Percentiles rank a stretch among this genome's conserved stretches.
phyloP scores from a whole-genome alignment of 768 basidiomycete genomes.

The Lanmaoa rubissima region DNA sequence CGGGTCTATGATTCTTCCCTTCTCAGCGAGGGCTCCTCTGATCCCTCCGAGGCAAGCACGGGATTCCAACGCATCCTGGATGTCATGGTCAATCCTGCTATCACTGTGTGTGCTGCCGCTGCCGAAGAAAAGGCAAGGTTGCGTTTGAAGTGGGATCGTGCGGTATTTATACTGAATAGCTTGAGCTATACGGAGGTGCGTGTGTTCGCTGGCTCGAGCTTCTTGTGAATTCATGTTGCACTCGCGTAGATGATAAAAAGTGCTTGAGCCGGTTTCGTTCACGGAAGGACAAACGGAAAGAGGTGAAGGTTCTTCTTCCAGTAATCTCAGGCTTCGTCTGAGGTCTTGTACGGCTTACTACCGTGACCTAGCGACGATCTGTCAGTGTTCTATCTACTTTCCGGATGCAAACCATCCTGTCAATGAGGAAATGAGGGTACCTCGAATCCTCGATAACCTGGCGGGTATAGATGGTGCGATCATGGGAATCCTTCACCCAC shows the following conservation, averaged over 20 bases:
- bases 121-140: constrained; percentile 61
- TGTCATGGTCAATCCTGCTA: constrained; percentile 79
- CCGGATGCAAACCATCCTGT: no score
- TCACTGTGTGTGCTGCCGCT: constrained; percentile 64
- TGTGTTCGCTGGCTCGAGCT: constrained; percentile 4
- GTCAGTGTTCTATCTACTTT: no score
- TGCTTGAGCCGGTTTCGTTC: constrained; percentile 67
- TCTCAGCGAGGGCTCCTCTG: constrained; percentile 46
- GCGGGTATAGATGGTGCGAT: no score
- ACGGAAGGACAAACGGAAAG: constrained; percentile 56
- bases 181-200: constrained; percentile 77
- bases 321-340: no score
- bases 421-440: no score
- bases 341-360: no score
- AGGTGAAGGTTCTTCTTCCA: no score
- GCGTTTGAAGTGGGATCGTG: constrained; percentile 71
- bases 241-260: constrained; percentile 52
- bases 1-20: constrained; percentile 85
- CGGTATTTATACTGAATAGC: constrained; percentile 85
- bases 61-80: constrained; percentile 56
- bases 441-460: no score
- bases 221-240: background rate
- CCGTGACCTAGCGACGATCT: no score
- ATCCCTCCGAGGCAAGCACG: constrained; percentile 8
- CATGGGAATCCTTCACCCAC: no score